Base-by-base conservation (phyloP, 2,329 filamentous ascomycete genomes). In the Pseudopyricularia javanii region DNA sequence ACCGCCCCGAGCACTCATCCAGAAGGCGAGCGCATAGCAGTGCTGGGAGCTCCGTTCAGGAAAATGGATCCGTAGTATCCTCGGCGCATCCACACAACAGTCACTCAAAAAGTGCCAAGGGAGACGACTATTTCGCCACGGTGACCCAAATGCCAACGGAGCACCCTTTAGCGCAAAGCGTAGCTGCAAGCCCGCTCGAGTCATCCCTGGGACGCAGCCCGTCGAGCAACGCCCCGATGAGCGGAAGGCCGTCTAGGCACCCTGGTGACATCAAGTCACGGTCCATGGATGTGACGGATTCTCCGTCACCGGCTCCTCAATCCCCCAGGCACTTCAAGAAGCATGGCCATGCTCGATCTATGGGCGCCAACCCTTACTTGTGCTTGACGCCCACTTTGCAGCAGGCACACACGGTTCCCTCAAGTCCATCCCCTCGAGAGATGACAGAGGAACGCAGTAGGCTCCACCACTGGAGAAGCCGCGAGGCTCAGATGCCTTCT, bases 111-210 rank as follows among this genome's bases (percentile, higher is more conserved):
- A 72, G 76, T 64, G 58, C 82, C 59, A 65, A 79, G 62, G 58
- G 75, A 60, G 68, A 82, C 67, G 66, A 80, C 67, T 78, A 77
- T 59, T 79, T 82, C 55, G 63, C 70, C 24, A 69, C 66, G 49
- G 59, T 70, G 22, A 70, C 66, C 33, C 61, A 60, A 59, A 70
- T 74, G 59, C 74, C 76, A 51, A 68, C 70, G 49, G 85, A 88
- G 52, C 87, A 91, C 64, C 86, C 87, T 20, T 69, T 91, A 43
- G 81, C 86, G 17, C 84, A 88, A 59, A 91, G 86, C 63, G 77
- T 87, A 49, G 82, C 80, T 34, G 85, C 79, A 17, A 87, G 82
- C 61, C 86, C 86, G 1, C 79, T 83, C 49, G 66, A 71, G 14
- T 68, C 68, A 57, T 62, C 66, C 15, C 61, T 59, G 43, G 60